Evolutionary conservation across 495 filamentous ascomycete genomes (phyloP).

Genomic region (Penicillium pulvis): DNA sequence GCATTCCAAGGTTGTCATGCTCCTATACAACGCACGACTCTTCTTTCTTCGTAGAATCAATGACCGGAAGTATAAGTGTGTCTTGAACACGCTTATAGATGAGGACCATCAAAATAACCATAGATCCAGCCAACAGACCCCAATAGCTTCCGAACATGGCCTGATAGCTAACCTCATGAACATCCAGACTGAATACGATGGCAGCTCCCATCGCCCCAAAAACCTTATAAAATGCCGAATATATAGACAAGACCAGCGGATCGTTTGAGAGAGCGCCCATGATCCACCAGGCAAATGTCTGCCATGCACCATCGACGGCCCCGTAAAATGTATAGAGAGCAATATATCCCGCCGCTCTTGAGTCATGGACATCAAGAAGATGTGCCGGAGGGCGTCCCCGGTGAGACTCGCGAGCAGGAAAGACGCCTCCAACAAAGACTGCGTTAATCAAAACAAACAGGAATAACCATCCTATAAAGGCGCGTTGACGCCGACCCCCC

Average conservation of each 20-base stretch:
- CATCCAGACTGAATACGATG: slow-evolving; percentile 21
- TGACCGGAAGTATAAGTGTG: not conserved
- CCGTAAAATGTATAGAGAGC: slow-evolving; percentile 17
- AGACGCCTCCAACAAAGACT: slow-evolving; percentile 20
- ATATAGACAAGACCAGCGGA: slow-evolving; percentile 17
- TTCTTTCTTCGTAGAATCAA: not conserved
- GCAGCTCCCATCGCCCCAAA: slow-evolving; percentile 22
- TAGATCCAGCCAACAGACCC: slow-evolving; percentile 17
- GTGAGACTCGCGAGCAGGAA: slow-evolving; percentile 13
- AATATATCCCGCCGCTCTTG: slow-evolving; percentile 16
- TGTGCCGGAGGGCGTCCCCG: slow-evolving; percentile 5
- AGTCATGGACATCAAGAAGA: slow-evolving; percentile 11
- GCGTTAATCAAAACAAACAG: slow-evolving; percentile 17
- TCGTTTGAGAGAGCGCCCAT: slow-evolving; percentile 18
- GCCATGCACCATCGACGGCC: slow-evolving; percentile 18
- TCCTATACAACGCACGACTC: not conserved
- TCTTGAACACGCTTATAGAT: slow-evolving; percentile 15
- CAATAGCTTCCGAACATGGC: slow-evolving; percentile 21
- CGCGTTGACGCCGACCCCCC: slow-evolving; percentile 16
- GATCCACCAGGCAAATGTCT: slow-evolving; percentile 23
- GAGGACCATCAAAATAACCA: slow-evolving; percentile 13
- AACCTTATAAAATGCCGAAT: slow-evolving; percentile 22
- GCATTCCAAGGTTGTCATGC: no score
- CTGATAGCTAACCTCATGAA: slow-evolving; percentile 14
- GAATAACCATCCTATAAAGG: slow-evolving; percentile 13